These are phyloP conservation scores for Saccharata proteae DNA, from an alignment of 2,329 filamentous ascomycete genomes.

Conservation along the genomic window DNA sequence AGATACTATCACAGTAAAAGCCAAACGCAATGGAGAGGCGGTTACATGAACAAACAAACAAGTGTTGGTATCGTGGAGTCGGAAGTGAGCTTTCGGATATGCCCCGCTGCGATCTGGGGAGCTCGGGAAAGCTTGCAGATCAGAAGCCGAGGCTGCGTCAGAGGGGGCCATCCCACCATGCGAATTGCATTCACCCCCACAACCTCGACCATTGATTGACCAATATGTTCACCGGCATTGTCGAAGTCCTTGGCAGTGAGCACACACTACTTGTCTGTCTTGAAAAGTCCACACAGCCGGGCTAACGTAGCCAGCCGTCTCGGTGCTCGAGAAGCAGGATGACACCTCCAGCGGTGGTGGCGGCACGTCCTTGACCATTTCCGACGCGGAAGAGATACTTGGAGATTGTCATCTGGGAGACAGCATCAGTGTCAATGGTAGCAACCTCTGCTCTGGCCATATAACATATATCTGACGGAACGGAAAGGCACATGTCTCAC, in stretches of 20 bases:
- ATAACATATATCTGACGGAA: too few relatives aligned
- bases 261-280: constrained; percentile 11
- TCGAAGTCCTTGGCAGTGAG: constrained; percentile 66
- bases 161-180: too few relatives aligned
- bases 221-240: constrained; percentile 85
- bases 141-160: too few relatives aligned
- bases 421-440: constrained; percentile 90
- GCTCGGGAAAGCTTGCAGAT: too few relatives aligned
- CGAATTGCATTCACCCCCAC: too few relatives aligned
- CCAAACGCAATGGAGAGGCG: too few relatives aligned
- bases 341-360: constrained; percentile 56
- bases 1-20: too few relatives aligned
- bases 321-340: constrained; percentile 68
- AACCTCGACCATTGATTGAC: constrained; percentile 15
- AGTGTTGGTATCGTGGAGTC: too few relatives aligned
- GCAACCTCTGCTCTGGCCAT: too few relatives aligned
- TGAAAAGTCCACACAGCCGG: constrained; percentile 13
- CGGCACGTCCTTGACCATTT: constrained; percentile 84
- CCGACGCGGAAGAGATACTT: constrained; percentile 62
- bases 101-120: too few relatives aligned
- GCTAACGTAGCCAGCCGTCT: constrained; percentile 53
- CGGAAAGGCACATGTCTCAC: constrained; percentile 67
- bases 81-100: too few relatives aligned
- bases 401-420: constrained; percentile 77
- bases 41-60: too few relatives aligned